Evolutionary conservation across 805 yeast genomes (phyloP).

Genomic region (Saccharomycopsis synnaedendra): DNA sequence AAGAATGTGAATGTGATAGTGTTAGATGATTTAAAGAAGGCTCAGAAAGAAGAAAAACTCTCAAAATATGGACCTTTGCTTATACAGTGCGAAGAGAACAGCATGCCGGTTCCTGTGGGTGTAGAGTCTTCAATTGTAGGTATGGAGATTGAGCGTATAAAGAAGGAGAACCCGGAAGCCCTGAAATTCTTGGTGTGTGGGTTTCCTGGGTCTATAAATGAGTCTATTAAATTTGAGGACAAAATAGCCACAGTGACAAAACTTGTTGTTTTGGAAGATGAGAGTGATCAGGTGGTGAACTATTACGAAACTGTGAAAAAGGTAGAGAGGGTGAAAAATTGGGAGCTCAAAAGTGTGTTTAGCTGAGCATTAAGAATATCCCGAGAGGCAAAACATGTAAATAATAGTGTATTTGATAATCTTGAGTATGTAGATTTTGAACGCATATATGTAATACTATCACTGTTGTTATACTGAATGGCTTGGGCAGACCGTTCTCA

Average conservation of each 20-base stretch:
- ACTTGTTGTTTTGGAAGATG: conserved; percentile 1
- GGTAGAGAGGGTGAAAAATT: background rate
- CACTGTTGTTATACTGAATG: too few species aligned
- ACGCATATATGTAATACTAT: too few species aligned
- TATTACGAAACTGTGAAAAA: conserved; percentile 15
- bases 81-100: conserved; percentile 3
- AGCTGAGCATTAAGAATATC: background rate
- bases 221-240: conserved; percentile 16
- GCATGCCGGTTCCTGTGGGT: conserved; percentile 8
- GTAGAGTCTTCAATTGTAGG: conserved; percentile 3
- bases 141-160: background rate
- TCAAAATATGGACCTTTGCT: conserved; percentile 13
- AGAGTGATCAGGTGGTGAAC: conserved; percentile 4
- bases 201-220: conserved; percentile 13
- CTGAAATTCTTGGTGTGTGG: conserved; percentile 1
- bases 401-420: too few species aligned
- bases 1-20: background rate
- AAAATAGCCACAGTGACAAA: conserved; percentile 9
- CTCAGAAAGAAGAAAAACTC: conserved; percentile 1
- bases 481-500: too few species aligned
- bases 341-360: background rate
- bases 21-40: background rate
- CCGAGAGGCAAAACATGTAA: background rate
- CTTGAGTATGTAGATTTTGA: too few species aligned
- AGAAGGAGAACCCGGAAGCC: background rate